Conservation (phyloP, 352 stramenopile genomes). For the Pythium dissimile region DNA sequence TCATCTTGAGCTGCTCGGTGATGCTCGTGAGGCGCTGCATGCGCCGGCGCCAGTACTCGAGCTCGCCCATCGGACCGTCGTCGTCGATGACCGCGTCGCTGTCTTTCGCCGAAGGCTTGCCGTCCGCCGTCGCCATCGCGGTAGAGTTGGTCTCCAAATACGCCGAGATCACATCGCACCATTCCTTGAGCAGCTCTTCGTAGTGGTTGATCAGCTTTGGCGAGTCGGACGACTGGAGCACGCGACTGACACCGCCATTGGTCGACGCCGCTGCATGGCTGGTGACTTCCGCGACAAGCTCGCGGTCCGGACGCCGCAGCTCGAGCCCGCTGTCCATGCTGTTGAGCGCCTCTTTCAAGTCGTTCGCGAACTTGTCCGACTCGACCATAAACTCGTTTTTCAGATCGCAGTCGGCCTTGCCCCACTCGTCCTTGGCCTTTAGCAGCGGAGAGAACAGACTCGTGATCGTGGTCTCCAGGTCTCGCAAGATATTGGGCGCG, state of each 20-base stretch:
- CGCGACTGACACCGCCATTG: conserved; percentile 35
- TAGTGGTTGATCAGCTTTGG: conserved; percentile 92
- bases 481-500: conserved; percentile 74
- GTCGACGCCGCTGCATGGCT: conserved; percentile 30
- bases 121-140: conserved; percentile 27
- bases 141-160: conserved; percentile 91
- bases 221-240: conserved; percentile 81
- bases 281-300: conserved; percentile 59
- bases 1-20: conserved; percentile 97
- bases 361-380: conserved; percentile 93
- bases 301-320: conserved; percentile 83
- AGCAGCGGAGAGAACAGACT: conserved; percentile 90
- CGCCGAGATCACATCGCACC: conserved; percentile 94
- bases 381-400: conserved; percentile 93
- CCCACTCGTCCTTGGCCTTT: conserved; percentile 94
- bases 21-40: conserved; percentile 99
- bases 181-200: conserved; percentile 96
- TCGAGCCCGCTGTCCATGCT: conserved; percentile 95
- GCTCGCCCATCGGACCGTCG: conserved; percentile 94
- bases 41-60: conserved; percentile 95
- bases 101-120: conserved; percentile 26
- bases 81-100: conserved; percentile 78
- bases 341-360: conserved; percentile 94
- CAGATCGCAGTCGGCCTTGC: conserved; percentile 91
- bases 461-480: conserved; percentile 79